Evolutionary conservation across 140 eudicot genomes (phyloP), one percentile per base, ranked within the genome.

Genomic region (Ambrosia hybrid): DNA sequence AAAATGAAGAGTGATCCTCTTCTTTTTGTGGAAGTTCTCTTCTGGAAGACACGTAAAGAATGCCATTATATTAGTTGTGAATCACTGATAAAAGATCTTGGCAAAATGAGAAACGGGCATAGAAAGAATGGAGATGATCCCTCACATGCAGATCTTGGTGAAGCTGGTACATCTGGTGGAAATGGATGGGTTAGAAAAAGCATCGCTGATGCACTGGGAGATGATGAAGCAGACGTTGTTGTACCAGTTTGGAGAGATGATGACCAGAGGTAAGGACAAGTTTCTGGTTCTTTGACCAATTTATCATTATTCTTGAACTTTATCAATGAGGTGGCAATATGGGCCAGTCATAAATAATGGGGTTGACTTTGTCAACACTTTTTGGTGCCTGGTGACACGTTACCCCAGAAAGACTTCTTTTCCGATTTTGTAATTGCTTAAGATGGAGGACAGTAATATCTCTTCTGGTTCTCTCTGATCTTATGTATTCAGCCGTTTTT

Each of bases 181-280:
- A 78, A 82, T 62, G 81, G 78, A 79, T 82, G 89, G 88, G 86
- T 65, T 51, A 83, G 86, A 68, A 86, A 91, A 85, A 90, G 92
- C 84, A 81, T 94, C 30, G 96, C 96, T 63, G 99, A 94, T 78
- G 99, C 99, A 67, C 92, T 94, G 52, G 99, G 99, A 38, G 99
- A 94, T 36, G 99, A 94, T 86, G 99, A 90, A 79, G 90, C 89
- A 77, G 96, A 94, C 83, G 82, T 87, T 52, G 81, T 70, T 4
- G 56, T 81, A 16, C 79, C 87, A 15, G 61, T 26, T 73, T 84
- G 78, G 72, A 60, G 65, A 71, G 80, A 77, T 73, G 72, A 58
- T 72, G 79, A 73, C 58, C 83, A 84, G 13, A 85, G 72, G 99
- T 94, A 79, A 80, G 82, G 77, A 71, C 21, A 77, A 0, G 14